Evolutionary conservation across 495 filamentous ascomycete species (phyloP), one percentile per base, ranked within the genome.

Genomic region (Trichoderma erinaceum): DNA sequence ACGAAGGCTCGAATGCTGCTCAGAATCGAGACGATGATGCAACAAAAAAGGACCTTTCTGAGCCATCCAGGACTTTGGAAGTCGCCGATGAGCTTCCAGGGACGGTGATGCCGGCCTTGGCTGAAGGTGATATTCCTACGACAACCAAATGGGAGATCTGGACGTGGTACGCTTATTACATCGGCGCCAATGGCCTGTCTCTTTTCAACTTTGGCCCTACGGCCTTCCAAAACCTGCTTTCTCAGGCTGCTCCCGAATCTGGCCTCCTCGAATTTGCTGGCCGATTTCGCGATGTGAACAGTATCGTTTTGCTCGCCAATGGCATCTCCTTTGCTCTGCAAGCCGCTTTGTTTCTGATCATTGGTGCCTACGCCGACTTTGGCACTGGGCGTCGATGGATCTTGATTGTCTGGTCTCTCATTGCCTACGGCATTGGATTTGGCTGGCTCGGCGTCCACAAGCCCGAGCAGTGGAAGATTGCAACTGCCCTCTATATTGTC

Each of bases 161-260:
- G 86, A 81, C 86, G 63, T 90, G 87, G 71, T 90, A 90, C 75
- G 75, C 80, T 73, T 90, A 88, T 71, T 90, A 90, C 69, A 85
- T 89, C 65, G 87, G 87, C 35, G 87, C 89, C 71, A 89, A 89
- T 75, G 87, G 87, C 8, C 73, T 89, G 43, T 83, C 86, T 3
- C 77, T 90, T 10, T 90, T 89, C 81, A 90, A 89, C 71, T 90
- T 89, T 71, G 87, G 84, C 4, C 87, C 87, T 10, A 89, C 87
- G 4, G 85, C 85, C 27, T 88, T 87, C 66, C 87, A 90, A 69
- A 88, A 88, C 68, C 74, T 89, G 27, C 72, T 90, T 4, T 84
- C 76, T 50, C 82, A 88, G 75, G 85, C 85, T 10, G 85, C 84
- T 1, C 81, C 81, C 16, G 76, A 82, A 61, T 75, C 77, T 44